phyloP scores from a whole-genome alignment of 1,139 yeast species.

The Zygosaccharomyces pseudobailii region DNA sequence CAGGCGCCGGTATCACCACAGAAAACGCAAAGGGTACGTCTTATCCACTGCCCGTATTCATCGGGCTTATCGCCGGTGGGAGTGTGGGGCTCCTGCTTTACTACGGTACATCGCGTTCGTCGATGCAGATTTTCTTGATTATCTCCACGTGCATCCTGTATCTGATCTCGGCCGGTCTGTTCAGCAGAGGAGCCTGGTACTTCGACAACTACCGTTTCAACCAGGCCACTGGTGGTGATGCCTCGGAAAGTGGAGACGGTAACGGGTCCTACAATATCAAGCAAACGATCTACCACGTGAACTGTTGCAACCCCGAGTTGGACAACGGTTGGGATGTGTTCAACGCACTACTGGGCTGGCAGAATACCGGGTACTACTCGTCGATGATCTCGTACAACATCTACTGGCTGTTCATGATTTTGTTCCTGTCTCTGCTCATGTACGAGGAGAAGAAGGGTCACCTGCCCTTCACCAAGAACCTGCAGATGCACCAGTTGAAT shows the following conservation, averaged over 20 bases:
- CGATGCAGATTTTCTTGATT: constrained; percentile 75
- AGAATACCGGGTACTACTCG: constrained; percentile 85
- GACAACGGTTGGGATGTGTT: constrained; percentile 94
- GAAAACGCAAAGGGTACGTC: constrained; percentile 51
- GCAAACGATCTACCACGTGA: constrained; percentile 84
- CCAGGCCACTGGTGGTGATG: constrained; percentile 76
- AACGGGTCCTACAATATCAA: constrained; percentile 83
- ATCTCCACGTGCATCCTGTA: constrained; percentile 78
- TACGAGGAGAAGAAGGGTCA: constrained; percentile 68
- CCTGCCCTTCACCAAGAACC: constrained; percentile 52
- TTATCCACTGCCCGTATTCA: constrained; percentile 78
- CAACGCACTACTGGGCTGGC: constrained; percentile 86
- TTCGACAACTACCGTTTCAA: constrained; percentile 65
- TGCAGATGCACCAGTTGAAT: constrained; percentile 53
- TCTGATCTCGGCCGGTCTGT: constrained; percentile 81
- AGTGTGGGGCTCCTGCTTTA: constrained; percentile 63
- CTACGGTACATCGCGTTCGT: constrained; percentile 66
- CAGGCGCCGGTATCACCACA: constrained; percentile 73
- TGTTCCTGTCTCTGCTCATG: constrained; percentile 53
- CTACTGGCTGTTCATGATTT: constrained; percentile 69
- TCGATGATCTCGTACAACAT: constrained; percentile 78
- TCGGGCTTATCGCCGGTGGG: constrained; percentile 72
- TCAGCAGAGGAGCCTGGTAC: constrained; percentile 87
- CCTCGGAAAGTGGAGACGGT: constrained; percentile 83
- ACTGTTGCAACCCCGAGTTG: constrained; percentile 85